Percentiles rank a stretch among this genome's conserved stretches.
phyloP scores from a whole-genome alignment of 192 early-diverging fungal species.

The Podila clonocystis region DNA sequence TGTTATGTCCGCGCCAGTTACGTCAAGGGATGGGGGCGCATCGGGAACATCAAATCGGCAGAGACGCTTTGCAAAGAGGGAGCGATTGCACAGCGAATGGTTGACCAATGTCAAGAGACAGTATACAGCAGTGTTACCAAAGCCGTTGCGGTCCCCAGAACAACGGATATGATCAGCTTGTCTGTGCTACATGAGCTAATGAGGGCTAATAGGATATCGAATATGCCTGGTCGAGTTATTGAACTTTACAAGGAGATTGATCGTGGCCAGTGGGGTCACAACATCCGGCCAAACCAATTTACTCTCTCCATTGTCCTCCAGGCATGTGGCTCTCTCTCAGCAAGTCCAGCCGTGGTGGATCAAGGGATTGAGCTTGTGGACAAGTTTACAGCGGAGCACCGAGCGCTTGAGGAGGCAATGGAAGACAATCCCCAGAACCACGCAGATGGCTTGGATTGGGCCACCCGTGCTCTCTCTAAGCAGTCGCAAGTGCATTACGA shows the following conservation, averaged over 20 bases:
- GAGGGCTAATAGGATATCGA: slow-evolving; percentile 18
- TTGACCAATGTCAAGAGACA: too few species aligned
- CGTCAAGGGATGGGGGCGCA: slow-evolving; percentile 32
- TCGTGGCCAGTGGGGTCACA: slow-evolving; percentile 19
- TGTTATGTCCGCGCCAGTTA: slow-evolving; percentile 29
- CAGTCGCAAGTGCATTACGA: neutral
- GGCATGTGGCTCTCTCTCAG: slow-evolving; percentile 17
- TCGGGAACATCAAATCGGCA: slow-evolving; percentile 16
- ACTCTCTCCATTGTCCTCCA: slow-evolving; percentile 42
- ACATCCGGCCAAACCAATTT: slow-evolving; percentile 26
- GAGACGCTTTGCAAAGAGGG: slow-evolving; percentile 14
- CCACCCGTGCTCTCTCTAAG: neutral
- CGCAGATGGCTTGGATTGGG: neutral
- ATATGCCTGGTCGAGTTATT: slow-evolving; percentile 15
- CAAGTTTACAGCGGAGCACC: neutral
- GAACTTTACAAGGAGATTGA: slow-evolving; percentile 33
- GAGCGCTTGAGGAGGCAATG: too few species aligned
- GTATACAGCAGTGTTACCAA: neutral
- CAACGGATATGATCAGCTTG: slow-evolving; percentile 21
- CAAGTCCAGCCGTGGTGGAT: slow-evolving; percentile 12
- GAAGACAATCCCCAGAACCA: neutral
- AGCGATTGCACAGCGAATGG: neutral
- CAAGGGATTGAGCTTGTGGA: slow-evolving; percentile 18
- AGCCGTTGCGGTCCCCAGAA: neutral
- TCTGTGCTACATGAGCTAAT: slow-evolving; percentile 36